Conservation (phyloP, 208 protist species). For the Trypanosoma brucei region DNA sequence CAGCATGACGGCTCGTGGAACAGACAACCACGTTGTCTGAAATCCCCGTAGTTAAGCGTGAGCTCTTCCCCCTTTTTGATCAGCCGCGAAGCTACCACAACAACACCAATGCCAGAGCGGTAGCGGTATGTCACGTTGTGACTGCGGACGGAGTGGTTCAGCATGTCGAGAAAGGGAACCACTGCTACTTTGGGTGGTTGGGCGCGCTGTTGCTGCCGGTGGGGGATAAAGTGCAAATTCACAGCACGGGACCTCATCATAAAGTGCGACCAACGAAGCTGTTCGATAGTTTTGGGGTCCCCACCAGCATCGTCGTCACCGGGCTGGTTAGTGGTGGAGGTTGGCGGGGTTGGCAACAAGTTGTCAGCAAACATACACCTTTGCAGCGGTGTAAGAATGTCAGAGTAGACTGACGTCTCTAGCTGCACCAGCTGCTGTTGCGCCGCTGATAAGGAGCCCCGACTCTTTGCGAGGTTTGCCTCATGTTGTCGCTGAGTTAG, state of each 20-base stretch:
- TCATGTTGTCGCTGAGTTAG: slow-evolving; percentile 60
- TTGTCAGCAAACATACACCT: slow-evolving; percentile 3
- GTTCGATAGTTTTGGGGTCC: slow-evolving; percentile 13
- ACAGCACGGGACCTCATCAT: slow-evolving; percentile 78
- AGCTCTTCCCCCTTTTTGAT: slow-evolving; percentile 69
- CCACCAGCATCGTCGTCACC: slow-evolving; percentile 1
- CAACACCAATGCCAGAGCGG: slow-evolving; percentile 24
- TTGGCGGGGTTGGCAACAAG: slow-evolving; percentile 9
- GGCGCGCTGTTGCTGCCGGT: slow-evolving; percentile 1
- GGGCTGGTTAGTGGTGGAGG: background rate
- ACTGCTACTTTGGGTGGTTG: slow-evolving; percentile 33
- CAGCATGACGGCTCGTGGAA: slow-evolving; percentile 24
- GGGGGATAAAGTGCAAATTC: slow-evolving; percentile 35
- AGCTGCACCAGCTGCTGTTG: slow-evolving; percentile 30
- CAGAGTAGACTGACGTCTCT: slow-evolving; percentile 33
- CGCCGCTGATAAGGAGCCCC: slow-evolving; percentile 17
- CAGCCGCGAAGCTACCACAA: slow-evolving; percentile 43
- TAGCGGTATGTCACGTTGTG: slow-evolving; percentile 64
- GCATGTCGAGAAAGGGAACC: slow-evolving; percentile 78
- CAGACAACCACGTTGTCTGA: slow-evolving; percentile 62
- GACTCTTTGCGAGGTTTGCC: slow-evolving; percentile 20
- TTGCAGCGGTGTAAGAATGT: slow-evolving; percentile 36
- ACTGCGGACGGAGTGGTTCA: slow-evolving; percentile 55
- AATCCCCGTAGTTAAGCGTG: slow-evolving; percentile 62
- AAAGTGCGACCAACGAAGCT: slow-evolving; percentile 77